Percentiles rank a stretch among this genome's conserved stretches.
Conservation (phyloP, 495 filamentous ascomycete genomes). For the Xylaria cubensis region DNA sequence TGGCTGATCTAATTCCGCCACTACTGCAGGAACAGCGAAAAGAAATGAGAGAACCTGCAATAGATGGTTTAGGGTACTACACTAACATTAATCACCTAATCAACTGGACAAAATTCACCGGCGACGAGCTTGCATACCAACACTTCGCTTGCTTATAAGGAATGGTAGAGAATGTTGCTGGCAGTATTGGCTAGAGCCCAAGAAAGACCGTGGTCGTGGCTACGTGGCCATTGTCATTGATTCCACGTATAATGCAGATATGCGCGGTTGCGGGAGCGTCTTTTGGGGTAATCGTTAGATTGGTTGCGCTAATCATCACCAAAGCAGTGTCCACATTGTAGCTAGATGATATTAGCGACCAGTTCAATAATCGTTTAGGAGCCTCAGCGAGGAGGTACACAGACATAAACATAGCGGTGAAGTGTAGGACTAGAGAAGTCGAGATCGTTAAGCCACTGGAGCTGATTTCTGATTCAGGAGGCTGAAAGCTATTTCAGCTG, state of each 20-base stretch:
- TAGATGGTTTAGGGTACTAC: neutral
- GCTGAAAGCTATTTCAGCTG: constrained; percentile 4
- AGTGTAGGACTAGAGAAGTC: neutral
- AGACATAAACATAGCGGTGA: neutral
- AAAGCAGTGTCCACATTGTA: neutral
- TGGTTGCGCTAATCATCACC: no score
- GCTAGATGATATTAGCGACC: neutral
- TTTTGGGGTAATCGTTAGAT: no score
- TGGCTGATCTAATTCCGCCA: constrained; percentile 16
- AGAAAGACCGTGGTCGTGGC: neutral
- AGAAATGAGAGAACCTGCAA: constrained; percentile 1
- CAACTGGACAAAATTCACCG: neutral
- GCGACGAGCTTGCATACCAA: neutral
- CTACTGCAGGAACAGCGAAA: constrained; percentile 24
- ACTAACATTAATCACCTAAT: neutral
- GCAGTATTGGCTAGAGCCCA: neutral
- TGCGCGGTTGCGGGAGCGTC: neutral
- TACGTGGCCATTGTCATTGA: constrained; percentile 3
- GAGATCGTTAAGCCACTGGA: neutral
- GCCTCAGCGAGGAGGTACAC: neutral
- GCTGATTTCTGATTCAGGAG: neutral
- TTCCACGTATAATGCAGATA: neutral
- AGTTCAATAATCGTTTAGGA: neutral
- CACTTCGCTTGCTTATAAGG: neutral
- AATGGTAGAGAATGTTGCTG: neutral